phyloP scores from a whole-genome alignment of 176 grass and related monocot species.

The Zizania latifolia region DNA sequence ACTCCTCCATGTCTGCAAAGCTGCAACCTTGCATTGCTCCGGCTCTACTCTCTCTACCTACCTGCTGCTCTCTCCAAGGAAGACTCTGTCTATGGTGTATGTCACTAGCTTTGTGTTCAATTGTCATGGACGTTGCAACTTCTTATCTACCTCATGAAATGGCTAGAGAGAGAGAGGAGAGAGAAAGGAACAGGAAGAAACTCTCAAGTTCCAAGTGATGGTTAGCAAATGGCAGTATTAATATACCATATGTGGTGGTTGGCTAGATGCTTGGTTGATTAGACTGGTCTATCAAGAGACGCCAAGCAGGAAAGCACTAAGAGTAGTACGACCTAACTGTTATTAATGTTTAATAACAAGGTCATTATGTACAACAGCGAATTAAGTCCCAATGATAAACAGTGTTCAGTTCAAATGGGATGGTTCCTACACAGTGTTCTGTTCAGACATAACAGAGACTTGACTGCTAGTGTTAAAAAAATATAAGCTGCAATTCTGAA shows the following conservation, averaged over 20 bases:
- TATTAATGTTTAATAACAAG: conserved; percentile 24
- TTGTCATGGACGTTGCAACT: conserved; percentile 42
- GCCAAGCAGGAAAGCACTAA: conserved; percentile 37
- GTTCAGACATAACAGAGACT: not conserved
- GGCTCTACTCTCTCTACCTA: not conserved
- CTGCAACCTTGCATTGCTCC: not conserved
- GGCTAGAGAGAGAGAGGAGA: conserved; percentile 11
- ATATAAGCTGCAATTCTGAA: not conserved
- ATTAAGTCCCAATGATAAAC: no score
- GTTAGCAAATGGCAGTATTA: conserved; percentile 35
- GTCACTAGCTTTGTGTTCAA: no score
- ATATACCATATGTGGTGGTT: conserved; percentile 27
- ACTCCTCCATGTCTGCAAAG: conserved; percentile 58
- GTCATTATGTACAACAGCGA: conserved; percentile 9
- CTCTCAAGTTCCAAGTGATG: conserved; percentile 23
- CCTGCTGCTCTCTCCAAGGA: not conserved
- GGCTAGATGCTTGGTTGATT: conserved; percentile 31
- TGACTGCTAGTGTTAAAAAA: not conserved
- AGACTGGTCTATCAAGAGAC: conserved; percentile 32
- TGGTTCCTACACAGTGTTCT: conserved; percentile 18
- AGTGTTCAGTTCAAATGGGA: no score
- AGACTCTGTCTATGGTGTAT: not conserved
- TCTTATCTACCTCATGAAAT: conserved; percentile 34
- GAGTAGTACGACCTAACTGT: conserved; percentile 15
- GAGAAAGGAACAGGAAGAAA: not conserved